phyloP scores from a whole-genome alignment of 768 basidiomycete genomes.

The Fomitopsis serialis region DNA sequence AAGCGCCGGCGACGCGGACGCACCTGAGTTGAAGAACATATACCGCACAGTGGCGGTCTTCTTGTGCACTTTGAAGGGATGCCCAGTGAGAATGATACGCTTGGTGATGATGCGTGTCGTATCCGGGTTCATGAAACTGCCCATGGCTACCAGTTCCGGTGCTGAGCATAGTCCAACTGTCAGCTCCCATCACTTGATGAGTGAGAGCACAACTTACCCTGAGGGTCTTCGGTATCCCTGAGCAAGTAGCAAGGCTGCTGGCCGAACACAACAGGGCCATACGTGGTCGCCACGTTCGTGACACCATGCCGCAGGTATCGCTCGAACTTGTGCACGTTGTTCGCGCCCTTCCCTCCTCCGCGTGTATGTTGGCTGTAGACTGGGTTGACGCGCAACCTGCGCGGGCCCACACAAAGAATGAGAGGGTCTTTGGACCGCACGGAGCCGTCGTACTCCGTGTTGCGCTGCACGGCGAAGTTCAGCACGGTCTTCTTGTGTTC shows the following conservation, averaged over 20 bases:
- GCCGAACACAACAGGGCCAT: conserved; percentile 86
- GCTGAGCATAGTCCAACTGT: conserved; percentile 32
- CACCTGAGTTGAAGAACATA: conserved; percentile 94
- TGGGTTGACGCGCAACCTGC: conserved; percentile 79
- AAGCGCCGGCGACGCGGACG: background rate
- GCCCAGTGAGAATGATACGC: conserved; percentile 91
- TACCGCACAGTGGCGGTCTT: conserved; percentile 96
- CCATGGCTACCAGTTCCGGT: conserved; percentile 84
- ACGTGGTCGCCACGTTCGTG: conserved; percentile 80
- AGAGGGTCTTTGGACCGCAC: conserved; percentile 95
- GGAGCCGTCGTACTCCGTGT: conserved; percentile 87
- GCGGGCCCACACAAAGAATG: conserved; percentile 83
- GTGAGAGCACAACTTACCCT: conserved; percentile 43
- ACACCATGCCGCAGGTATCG: conserved; percentile 80
- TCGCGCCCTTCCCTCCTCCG: conserved; percentile 85
- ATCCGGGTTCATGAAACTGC: conserved; percentile 82
- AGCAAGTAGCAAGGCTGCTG: conserved; percentile 76
- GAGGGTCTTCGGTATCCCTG: conserved; percentile 57
- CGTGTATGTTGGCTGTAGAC: conserved; percentile 89
- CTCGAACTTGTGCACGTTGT: conserved; percentile 98
- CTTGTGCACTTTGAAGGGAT: conserved; percentile 96
- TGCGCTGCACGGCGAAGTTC: conserved; percentile 89
- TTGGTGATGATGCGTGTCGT: conserved; percentile 90
- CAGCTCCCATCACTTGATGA: conserved; percentile 2
- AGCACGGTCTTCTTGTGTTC: conserved; percentile 94